phyloP scores from a whole-genome alignment of 345 rosid genomes.

The Citrus sp. region DNA sequence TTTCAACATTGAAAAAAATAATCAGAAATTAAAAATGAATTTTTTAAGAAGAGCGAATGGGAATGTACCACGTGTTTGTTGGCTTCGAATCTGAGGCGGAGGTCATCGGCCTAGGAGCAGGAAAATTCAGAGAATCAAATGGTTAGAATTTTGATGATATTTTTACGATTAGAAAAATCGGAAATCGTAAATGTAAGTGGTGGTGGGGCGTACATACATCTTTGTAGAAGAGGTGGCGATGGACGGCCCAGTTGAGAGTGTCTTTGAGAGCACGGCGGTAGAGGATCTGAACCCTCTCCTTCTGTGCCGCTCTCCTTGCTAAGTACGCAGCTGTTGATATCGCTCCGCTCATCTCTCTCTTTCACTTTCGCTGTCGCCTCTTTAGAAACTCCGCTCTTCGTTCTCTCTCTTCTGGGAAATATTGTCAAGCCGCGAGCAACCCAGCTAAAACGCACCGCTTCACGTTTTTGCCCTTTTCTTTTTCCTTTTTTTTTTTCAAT shows the following conservation, averaged over 20 bases:
- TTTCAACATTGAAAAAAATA: neutral
- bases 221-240: slow-evolving; percentile 84
- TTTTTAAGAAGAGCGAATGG: neutral
- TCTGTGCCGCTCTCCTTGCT: slow-evolving; percentile 86
- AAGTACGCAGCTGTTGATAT: slow-evolving; percentile 59
- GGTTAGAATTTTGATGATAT: neutral
- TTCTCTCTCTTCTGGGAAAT: no score
- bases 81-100: slow-evolving; percentile 82
- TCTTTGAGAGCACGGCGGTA: slow-evolving; percentile 95
- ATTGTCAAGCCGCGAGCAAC: no score
- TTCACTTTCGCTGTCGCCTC: slow-evolving; percentile 1
- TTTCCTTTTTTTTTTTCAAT: no score
- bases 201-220: slow-evolving; percentile 61
- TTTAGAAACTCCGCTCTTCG: slow-evolving; percentile 11
- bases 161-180: no score
- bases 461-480: no score
- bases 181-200: slow-evolving; percentile 10
- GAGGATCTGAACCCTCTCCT: slow-evolving; percentile 86
- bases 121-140: neutral
- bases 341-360: slow-evolving; percentile 58
- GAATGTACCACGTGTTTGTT: slow-evolving; percentile 75
- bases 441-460: no score
- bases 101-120: slow-evolving; percentile 58
- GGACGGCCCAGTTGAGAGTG: slow-evolving; percentile 96
- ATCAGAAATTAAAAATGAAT: neutral